A percentile compares a stretch with the other conserved stretches of the same genome.
Conservation (phyloP, 805 yeast genomes). For the Allodekkera sacchari region DNA sequence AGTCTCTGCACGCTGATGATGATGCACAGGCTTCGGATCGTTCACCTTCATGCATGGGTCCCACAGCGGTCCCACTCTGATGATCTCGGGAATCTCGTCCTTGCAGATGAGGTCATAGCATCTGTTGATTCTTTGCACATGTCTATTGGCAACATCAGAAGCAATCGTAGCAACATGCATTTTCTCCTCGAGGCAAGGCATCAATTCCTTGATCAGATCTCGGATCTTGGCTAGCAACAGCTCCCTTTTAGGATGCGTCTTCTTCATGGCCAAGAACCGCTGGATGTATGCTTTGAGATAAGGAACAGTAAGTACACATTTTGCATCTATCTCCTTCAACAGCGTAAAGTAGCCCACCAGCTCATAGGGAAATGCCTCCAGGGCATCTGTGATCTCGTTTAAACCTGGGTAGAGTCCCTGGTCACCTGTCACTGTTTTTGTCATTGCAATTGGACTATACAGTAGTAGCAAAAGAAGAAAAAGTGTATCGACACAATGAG, state of each 20-base stretch:
- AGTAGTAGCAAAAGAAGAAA: neutral
- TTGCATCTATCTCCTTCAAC: conserved; percentile 90
- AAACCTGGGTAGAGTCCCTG: conserved; percentile 66
- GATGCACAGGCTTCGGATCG: conserved; percentile 55
- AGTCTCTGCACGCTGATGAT: conserved; percentile 63
- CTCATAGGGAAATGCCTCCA: conserved; percentile 84
- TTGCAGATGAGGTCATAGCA: conserved; percentile 69
- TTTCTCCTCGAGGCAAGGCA: conserved; percentile 92
- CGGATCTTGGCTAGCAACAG: conserved; percentile 31
- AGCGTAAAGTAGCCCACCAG: conserved; percentile 78
- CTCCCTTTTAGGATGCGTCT: conserved; percentile 30
- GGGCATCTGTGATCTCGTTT: conserved; percentile 84
- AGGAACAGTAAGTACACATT: conserved; percentile 72
- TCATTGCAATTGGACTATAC: neutral
- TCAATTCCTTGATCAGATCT: conserved; percentile 51
- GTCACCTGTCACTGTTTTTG: conserved; percentile 12
- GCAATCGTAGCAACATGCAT: conserved; percentile 96
- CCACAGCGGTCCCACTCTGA: conserved; percentile 70
- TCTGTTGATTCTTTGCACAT: conserved; percentile 65
- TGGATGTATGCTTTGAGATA: conserved; percentile 47
- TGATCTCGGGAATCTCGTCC: conserved; percentile 72
- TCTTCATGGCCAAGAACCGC: conserved; percentile 33
- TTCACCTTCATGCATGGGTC: conserved; percentile 84
- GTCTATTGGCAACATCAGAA: conserved; percentile 62
- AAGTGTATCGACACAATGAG: neutral